Evolutionary conservation across 2,329 filamentous ascomycete species (phyloP), one percentile per base, ranked within the genome.

Genomic region (Talaromyces funiculosus): DNA sequence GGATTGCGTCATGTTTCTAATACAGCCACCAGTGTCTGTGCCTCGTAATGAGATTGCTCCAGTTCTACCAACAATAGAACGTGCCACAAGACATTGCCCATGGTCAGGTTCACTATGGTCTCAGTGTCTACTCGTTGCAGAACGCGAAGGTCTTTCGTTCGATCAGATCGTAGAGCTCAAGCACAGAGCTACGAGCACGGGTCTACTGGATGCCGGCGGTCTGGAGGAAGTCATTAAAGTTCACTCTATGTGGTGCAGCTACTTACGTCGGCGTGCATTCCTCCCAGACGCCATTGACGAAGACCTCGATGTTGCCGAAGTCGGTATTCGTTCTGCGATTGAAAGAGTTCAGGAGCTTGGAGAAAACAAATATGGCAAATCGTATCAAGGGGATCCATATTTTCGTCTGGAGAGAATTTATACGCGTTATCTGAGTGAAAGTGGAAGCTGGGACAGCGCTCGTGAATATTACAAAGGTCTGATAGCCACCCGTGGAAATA

Each of bases 91-190:
- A 45, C 94, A 97, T 74, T 96, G 93, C 67, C 92, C 94, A 1
- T 96, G 92, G 89, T 95, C 92, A 6, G 94, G 94, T 16, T 82
- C 85, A 29, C 81, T 99, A 6, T 99, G 94, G 94, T 90, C 90
- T 6, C 87, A 93, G 65, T 92, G 92, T 65, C 88, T 99, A 26
- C 77, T 97, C 57, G 88, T 87, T 20, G 90, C 91, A 3, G 94
- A 97, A 75, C 85, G 90, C 49, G 88, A 90, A 62, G 84, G 84
- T 35, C 83, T 87, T 64, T 81, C 88, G 0, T 96, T 96, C 68
- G 81, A 87, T 24, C 88, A 90, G 54, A 90, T 97, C 57, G 90
- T 95, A 67, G 83, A 86, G 42, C 92, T 97, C 73, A 99, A 99
- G 75, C 91, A 97, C 73, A 87, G 87, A 45, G 94, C 94, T 6